Evolutionary conservation across 768 basidiomycete genomes (phyloP), one percentile per base, ranked within the genome.

Genomic region (Suillus subaureus): DNA sequence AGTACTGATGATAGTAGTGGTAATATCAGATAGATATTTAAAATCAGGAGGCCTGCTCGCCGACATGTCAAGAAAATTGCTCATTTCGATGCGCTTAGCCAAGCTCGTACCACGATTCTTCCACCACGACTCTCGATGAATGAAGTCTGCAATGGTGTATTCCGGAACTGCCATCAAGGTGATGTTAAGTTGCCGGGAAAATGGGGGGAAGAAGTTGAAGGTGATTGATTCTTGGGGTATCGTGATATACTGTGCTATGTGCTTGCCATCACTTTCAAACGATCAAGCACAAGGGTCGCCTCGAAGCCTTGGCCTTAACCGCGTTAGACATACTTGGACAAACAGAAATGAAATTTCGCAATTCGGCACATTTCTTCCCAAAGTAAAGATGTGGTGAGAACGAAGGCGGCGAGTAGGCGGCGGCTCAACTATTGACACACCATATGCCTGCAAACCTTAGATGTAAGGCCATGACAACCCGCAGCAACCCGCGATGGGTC

Each of bases 1-100:
- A 85, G 84, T 16, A 83, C 78, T 21, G 88, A 84, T 18, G 89
- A 89, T 64, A 90, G 75, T n/a, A 91, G 79, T 2, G 89, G 87
- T 18, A 91, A 77, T 18, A 87, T 63, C 39, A 91, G 79, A 69
- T 82, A 86, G 6, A 89, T 64, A 73, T 89, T 90, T 45, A 89
- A 75, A 58, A 82, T 63, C 35, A 89, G 75, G 55, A 90, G 84
- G 33, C 88, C 89, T 89, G 61, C 28, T 40, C 18, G 40, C 33
- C 21, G 5, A 12, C 26, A 43, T 52, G 28, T 49, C 56, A 33
- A 47, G 11, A 18, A 28, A 16, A 15, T 31, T 15, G 21, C 42
- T 13, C 21, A 12, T 21, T 39, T 40, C 23, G 23, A 21, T 39
- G 12, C 33, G 23, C 35, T 39, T n/a, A 26, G 54, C 8, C 43